Percentiles rank a stretch among this genome's conserved stretches.
These are phyloP conservation scores for Citrus unshiu DNA, from an alignment of 345 rosid genomes.

Conservation along the genomic window DNA sequence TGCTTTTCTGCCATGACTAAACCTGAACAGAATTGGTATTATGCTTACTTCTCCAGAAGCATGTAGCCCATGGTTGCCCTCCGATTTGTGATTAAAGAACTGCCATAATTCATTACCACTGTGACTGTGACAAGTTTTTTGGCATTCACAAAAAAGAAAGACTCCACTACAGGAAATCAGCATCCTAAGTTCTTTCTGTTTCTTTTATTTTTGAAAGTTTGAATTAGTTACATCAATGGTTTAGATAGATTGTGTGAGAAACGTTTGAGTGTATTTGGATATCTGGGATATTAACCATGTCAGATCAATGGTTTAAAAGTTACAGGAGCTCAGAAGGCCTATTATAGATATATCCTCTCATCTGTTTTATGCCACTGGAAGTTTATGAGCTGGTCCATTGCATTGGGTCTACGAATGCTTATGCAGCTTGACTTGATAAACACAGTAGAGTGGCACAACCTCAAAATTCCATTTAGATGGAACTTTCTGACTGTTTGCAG, in stretches of 20 bases:
- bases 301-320: background rate
- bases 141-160: background rate
- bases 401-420: background rate
- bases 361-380: background rate
- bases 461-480: background rate
- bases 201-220: background rate
- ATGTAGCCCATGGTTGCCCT: background rate
- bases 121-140: background rate
- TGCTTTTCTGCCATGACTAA: background rate
- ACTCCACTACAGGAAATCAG: background rate
- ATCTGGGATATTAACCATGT: background rate
- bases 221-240: background rate
- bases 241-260: background rate
- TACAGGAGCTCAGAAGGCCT: background rate
- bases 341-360: background rate
- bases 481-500: background rate
- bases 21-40: background rate
- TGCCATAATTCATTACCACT: background rate
- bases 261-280: background rate
- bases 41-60: background rate
- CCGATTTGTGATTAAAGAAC: background rate
- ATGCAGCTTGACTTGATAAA: background rate
- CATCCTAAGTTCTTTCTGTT: background rate
- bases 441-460: background rate
- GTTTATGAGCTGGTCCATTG: background rate